A percentile compares a stretch with the other conserved stretches of the same genome.
Conservation (phyloP, 129 eudicot genomes). For the Chrysanthemum lavandulifolium region DNA sequence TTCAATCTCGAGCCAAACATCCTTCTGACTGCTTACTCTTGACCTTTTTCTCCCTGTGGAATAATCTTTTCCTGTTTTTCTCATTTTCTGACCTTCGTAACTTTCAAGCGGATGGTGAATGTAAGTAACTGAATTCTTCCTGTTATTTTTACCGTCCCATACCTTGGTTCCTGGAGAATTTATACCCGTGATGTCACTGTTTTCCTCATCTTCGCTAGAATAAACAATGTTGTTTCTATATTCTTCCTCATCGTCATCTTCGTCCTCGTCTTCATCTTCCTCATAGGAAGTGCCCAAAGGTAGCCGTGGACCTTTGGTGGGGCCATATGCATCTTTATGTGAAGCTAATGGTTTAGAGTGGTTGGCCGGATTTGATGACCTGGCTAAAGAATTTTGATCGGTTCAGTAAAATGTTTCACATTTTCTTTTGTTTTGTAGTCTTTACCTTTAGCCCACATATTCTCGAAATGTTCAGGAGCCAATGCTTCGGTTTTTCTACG, state of each 20-base stretch:
- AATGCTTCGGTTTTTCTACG: conserved; percentile 80
- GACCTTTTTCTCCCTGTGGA: conserved; percentile 62
- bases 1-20: conserved; percentile 80
- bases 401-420: background rate
- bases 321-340: conserved; percentile 37
- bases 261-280: conserved; percentile 59
- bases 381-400: conserved; percentile 5
- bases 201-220: conserved; percentile 75
- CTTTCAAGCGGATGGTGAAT: conserved; percentile 98
- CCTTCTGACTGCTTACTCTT: conserved; percentile 46
- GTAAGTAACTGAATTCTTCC: conserved; percentile 49
- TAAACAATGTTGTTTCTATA: conserved; percentile 50
- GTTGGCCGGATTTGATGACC: conserved; percentile 20
- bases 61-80: conserved; percentile 50
- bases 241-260: conserved; percentile 47
- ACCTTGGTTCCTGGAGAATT: conserved; percentile 88
- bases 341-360: conserved; percentile 42
- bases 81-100: conserved; percentile 45
- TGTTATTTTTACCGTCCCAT: conserved; percentile 80
- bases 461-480: conserved; percentile 92
- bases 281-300: conserved; percentile 30
- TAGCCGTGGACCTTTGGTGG: conserved; percentile 29
- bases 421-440: conserved; percentile 16
- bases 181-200: too few relatives aligned
- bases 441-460: conserved; percentile 89